Conservation (phyloP, 345 rosid species). For the Passiflora organensis region DNA sequence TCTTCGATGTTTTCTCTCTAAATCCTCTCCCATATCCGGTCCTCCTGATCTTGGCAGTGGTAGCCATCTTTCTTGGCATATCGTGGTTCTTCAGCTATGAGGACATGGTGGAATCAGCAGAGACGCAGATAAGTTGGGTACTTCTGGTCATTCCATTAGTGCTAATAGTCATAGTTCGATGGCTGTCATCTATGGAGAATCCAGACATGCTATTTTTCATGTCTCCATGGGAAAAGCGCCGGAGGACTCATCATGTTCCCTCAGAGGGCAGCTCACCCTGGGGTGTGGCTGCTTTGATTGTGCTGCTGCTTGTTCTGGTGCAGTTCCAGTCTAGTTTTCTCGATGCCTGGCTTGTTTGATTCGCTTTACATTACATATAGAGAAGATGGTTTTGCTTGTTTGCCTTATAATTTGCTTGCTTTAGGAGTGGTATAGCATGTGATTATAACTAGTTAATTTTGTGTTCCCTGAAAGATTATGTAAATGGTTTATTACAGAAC, state of each 20-base stretch:
- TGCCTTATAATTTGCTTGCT: no score
- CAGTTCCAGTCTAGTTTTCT: slow-evolving; percentile 67
- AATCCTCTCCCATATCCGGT: slow-evolving; percentile 87
- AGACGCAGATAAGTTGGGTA: slow-evolving; percentile 46
- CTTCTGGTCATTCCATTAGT: slow-evolving; percentile 54
- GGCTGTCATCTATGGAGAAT: slow-evolving; percentile 62
- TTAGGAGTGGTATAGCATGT: no score
- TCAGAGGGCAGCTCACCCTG: slow-evolving; percentile 83
- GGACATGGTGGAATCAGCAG: slow-evolving; percentile 47
- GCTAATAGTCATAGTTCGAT: slow-evolving; percentile 49
- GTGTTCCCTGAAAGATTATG: no score
- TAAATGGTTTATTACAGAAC: no score
- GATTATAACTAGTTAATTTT: no score
- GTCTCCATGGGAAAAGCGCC: slow-evolving; percentile 54
- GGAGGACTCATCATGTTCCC: slow-evolving; percentile 34
- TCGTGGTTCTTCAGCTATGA: slow-evolving; percentile 69
- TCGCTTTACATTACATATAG: not conserved
- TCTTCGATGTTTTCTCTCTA: slow-evolving; percentile 62
- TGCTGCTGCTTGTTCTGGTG: slow-evolving; percentile 60
- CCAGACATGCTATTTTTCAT: slow-evolving; percentile 38
- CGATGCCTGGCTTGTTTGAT: slow-evolving; percentile 52
- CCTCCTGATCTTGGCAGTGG: slow-evolving; percentile 59
- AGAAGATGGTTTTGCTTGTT: no score
- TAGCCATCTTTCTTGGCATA: slow-evolving; percentile 44
- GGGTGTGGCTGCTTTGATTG: slow-evolving; percentile 85